Evolutionary conservation across 2,329 filamentous ascomycete genomes (phyloP), one percentile per base, ranked within the genome.

Genomic region (Dothistroma pini): DNA sequence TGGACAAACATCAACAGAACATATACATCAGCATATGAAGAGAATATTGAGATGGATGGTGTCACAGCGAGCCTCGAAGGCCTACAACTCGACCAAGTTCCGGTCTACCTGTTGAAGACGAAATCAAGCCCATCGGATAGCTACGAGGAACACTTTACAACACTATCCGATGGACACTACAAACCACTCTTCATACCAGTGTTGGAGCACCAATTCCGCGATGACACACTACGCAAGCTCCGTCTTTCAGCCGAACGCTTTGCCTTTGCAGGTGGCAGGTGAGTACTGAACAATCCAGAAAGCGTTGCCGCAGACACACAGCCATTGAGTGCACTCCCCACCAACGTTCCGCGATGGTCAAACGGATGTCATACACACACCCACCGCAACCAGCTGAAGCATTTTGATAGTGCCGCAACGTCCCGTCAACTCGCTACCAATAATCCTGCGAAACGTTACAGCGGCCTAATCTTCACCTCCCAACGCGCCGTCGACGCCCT

Each of bases 401-500:
- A 14, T 19, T n/a, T 19, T 14, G 2, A 14, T 16, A 44, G 41
- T n/a, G 41, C 41, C 41, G 70, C 66, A 47, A 68, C 69, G 31
- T 63, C 57, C 5, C 65, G 68, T 22, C 64, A 71, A n/a, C 68
- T 65, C 60, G 71, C 71, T 7, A 72, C 69, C 16, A 63, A 71
- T 62, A 72, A 73, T 58, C 70, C 69, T 8, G 70, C 69, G 14
- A 74, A 75, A 57, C 71, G 76, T 14, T 93, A 90, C 70, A 89
- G 89, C 5, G 90, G 89, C n/a, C 77, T 93, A 60, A 87, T 95
- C 54, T 93, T 95, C 71, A 95, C 90, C 1, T 93, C 89, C 8
- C 91, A 95, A 73, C 83, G 90, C 54, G 89, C 91, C 0, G 90
- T 95, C 2, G 91, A 95, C 72, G 89, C 88, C 0, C 91, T 95